A percentile compares a stretch with the other conserved stretches of the same genome.
Evolutionary conservation across 1,284 basidiomycete genomes (phyloP).

Genomic region (Boletellus sp.): DNA sequence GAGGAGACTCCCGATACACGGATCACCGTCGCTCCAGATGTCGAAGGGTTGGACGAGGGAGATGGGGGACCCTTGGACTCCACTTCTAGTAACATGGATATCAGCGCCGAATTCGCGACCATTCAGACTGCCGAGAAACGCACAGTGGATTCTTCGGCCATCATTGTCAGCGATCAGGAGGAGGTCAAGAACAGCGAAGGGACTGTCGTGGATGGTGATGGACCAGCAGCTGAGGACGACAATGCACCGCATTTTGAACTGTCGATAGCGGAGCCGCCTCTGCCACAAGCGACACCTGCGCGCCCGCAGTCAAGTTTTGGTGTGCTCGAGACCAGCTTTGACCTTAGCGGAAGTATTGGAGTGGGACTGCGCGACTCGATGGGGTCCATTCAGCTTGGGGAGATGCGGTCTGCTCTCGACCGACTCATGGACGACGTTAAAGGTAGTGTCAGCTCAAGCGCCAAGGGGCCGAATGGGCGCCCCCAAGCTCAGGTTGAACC

Average conservation of each 20-base stretch:
- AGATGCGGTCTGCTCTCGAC: constrained; percentile 75
- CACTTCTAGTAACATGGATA: constrained; percentile 31
- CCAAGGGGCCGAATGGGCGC: constrained; percentile 9
- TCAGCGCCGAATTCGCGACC: constrained; percentile 43
- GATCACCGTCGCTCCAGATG: neutral
- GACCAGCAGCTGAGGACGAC: neutral
- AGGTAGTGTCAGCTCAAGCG: constrained; percentile 33
- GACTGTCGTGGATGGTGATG: neutral
- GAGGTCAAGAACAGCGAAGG: neutral
- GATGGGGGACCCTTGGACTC: constrained; percentile 9
- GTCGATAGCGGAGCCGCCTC: constrained; percentile 4
- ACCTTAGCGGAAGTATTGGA: constrained; percentile 31
- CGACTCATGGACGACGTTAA: constrained; percentile 74
- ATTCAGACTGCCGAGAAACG: constrained; percentile 45
- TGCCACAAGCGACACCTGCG: constrained; percentile 5
- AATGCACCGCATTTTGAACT: neutral
- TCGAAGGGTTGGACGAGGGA: constrained; percentile 3
- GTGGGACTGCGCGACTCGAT: constrained; percentile 27
- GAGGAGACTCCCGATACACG: neutral
- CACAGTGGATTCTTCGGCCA: constrained; percentile 23
- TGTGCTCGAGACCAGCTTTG: constrained; percentile 29
- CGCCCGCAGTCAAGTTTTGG: constrained; percentile 18
- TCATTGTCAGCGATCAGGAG: neutral
- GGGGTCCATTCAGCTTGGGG: constrained; percentile 48
- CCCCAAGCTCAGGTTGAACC: constrained; percentile 26